Evolutionary conservation across 78 protist species (phyloP), one percentile per base, ranked within the genome.

Genomic region (Protostelium mycophagum): DNA sequence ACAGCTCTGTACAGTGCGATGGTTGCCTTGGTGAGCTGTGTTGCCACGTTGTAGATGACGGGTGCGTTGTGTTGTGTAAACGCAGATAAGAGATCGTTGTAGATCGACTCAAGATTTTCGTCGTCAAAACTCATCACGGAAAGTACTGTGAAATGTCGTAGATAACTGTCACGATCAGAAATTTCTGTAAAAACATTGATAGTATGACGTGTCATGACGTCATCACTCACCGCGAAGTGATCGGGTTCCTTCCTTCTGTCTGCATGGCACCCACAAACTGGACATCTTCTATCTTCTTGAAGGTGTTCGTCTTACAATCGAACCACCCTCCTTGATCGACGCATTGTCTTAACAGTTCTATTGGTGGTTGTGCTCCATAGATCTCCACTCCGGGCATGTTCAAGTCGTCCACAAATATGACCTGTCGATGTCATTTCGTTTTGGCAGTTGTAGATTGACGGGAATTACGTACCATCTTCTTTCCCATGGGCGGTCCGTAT

Each of bases 311-410:
- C 10, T 90, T 87, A 1, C 91, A 87, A 35, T 93, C 85, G 98
- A 97, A 98, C 95, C 96, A 98, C 25, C 99, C 99, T 37, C 99
- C 98, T 31, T 88, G 94, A 87, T 97, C 99, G 36, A 97, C 95
- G 34, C 98, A 28, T 88, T 98, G 99, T 34, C 99, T 96, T n/a
- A 99, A 63, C 85, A 99, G 95, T 35, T 98, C 34, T 37, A 98
- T 95, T 34, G 96, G 98, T 25, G 97, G 96, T 90, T 96, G 98
- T 34, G 99, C 98, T 51, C 99, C 99, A 91, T 98, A 99, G 87
- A 89, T 86, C 88, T 99, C 99, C 5, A 91, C 28, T 28, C 86
- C 94, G 28, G 99, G 99, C 63, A 99, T 95, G 91, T 98, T 98
- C 94, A 97, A 90, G 92, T 98, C 99, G 91, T 98, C 99, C 91